Base-by-base conservation (phyloP, 805 yeast genomes). In the Ogataea methanolica region DNA sequence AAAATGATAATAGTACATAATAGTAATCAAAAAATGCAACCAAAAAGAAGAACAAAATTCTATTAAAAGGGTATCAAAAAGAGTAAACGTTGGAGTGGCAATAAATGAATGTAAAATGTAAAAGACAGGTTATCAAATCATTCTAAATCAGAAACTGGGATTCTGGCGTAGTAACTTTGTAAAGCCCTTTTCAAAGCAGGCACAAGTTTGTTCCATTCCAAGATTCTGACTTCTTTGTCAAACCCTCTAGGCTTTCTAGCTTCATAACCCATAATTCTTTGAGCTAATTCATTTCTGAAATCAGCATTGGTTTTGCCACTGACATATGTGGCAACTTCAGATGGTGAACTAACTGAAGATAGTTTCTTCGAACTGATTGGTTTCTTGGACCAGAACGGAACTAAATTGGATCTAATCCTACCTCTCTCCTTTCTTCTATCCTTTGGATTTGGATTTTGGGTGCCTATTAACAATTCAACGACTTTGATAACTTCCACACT, bases 401-500 rank as follows among this genome's bases (percentile, higher is more conserved):
- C 83, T 64, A 82, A 67, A 55, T 82, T 82, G 41, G 83, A 78
- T 63, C 88, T 69, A 39, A 82, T 77, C 47, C 88, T 67, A n/a
- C 87, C 87, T 42, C 85, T 61, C 58, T 82, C 87, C 49, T 77
- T 72, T 50, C 88, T 73, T 51, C 80, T 73, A 46, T 76, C 82
- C 6, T 69, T 70, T 5, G 78, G 71, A 47, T 75, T 75, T 45
- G 64, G 65, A 33, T 62, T 58, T 47, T 72, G 72, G 2, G 75
- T 69, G 6, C 83, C 83, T 52, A 82, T 79, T 41, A 82, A 60
- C 44, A 80, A 60, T 63, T 82, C 87, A 31, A 82, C 83, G 53
- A 82, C 76, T 61, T 76, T 81, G 52, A 82, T 76, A 19, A 82
- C 85, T 58, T 82, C 88, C 34, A 82, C 86, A 47, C 82, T 75